Evolutionary conservation across 192 early-diverging fungal species (phyloP), one percentile per base, ranked within the genome.

Genomic region (Chytriomyces hyalinus): DNA sequence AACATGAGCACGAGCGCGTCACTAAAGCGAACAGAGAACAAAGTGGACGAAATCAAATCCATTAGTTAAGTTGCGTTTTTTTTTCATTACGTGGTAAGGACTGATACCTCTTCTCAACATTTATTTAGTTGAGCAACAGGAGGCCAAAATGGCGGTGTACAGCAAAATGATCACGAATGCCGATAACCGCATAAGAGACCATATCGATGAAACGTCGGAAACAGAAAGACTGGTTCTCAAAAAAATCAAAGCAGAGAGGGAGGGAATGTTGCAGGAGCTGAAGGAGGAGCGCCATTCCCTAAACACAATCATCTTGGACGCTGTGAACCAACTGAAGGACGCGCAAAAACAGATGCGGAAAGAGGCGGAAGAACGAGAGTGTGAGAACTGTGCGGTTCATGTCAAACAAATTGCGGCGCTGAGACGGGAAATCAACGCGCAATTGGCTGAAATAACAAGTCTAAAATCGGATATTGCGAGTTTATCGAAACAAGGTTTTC

Each of bases 31-130:
- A 67, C 65, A 15, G 65, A 67, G 44, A 28, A 20, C 11, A 57
- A 57, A 26, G 69, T 71, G 9, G 57, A 71, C 57, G 69, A 71
- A 71, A 57, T 71, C n/a, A 71, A 71, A 57, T 59, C 49, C 8
- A 71, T 71, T 0, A 71, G 69, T 71, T 57, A 8, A 68, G 67
- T 68, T 26, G 13, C 3, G 47, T 17, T 36, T 24, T 65, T n/a
- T n/a, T 65, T 65, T 65, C n/a, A n/a, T 11, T 65, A 24, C 11
- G 11, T 65, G 63, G n/a, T 24, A 24, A 24, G n/a, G 53, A 15
- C 11, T 65, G 63, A 11, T 8, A 24, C 26, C 26, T 65, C 2
- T 1, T 65, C 36, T 36, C 36, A 65, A 4, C 2, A 22, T 65
- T 17, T 11, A 1, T 71, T 71, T 24, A 71, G 57, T 60, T 71